Conservation (phyloP, 2,329 filamentous ascomycete genomes). For the Pseudogymnoascus sp. region DNA sequence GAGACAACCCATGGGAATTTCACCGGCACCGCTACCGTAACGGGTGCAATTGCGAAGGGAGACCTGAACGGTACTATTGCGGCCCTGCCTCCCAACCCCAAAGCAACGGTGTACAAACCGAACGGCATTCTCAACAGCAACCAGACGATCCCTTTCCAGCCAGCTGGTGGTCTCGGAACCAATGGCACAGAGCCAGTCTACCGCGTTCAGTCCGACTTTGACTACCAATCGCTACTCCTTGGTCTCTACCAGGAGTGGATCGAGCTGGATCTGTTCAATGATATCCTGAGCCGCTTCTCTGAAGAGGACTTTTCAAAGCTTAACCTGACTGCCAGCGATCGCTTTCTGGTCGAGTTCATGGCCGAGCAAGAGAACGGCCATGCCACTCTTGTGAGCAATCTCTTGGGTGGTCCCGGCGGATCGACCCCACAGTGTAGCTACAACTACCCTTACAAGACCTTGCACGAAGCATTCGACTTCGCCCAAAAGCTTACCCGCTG, state of each 20-base stretch:
- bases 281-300: conserved; percentile 63
- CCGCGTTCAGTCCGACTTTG: conserved; percentile 72
- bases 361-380: conserved; percentile 69
- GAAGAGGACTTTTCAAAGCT: conserved; percentile 61
- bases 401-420: conserved; percentile 54
- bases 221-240: conserved; percentile 66
- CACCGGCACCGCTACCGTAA: conserved; percentile 57
- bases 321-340: conserved; percentile 62
- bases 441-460: conserved; percentile 69
- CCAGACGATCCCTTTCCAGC: conserved; percentile 64
- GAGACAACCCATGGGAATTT: conserved; percentile 63
- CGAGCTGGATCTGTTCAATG: conserved; percentile 75
- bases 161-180: conserved; percentile 66
- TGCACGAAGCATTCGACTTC: conserved; percentile 75
- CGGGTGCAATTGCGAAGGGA: conserved; percentile 56
- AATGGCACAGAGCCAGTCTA: conserved; percentile 73
- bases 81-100: conserved; percentile 48
- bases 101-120: conserved; percentile 62
- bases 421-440: conserved; percentile 71
- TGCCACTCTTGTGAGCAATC: conserved; percentile 68
- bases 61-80: conserved; percentile 50
- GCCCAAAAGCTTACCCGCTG: conserved; percentile 77
- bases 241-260: conserved; percentile 79
- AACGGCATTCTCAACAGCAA: conserved; percentile 62
- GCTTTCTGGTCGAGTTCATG: conserved; percentile 69